Percentiles rank a stretch among this genome's conserved stretches.
These are phyloP conservation scores for Noccaea caerulescens DNA, from an alignment of 345 rosid species.

Conservation along the genomic window DNA sequence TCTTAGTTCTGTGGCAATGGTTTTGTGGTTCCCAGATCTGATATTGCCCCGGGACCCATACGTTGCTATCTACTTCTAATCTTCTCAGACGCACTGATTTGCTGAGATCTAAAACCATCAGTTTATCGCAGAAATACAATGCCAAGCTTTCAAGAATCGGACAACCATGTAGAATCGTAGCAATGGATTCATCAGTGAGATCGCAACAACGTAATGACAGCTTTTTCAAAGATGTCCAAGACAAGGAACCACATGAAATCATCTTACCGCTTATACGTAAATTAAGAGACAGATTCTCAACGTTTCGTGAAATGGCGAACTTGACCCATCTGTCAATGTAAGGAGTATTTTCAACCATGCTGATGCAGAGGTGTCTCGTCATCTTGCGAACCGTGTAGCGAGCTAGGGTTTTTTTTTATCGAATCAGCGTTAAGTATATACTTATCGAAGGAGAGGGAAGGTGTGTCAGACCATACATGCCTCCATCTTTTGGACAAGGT, in stretches of 20 bases:
- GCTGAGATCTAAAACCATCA: conserved; percentile 9
- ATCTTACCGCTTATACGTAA: no score
- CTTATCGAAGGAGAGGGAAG: conserved; percentile 18
- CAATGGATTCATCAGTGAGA: background rate
- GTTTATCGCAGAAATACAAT: background rate
- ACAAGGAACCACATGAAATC: background rate
- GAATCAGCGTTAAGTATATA: background rate
- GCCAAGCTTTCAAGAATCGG: conserved; percentile 11
- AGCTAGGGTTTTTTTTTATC: conserved; percentile 15
- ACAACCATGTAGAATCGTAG: conserved; percentile 14
- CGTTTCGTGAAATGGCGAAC: conserved; percentile 28
- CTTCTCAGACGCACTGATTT: conserved; percentile 4
- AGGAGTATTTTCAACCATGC: fast-evolving
- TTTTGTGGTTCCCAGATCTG: no score
- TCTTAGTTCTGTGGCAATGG: background rate
- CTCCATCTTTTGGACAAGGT: conserved; percentile 37
- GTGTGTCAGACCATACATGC: conserved; percentile 23
- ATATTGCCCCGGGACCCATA: background rate
- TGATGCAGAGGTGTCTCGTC: background rate
- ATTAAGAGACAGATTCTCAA: background rate
- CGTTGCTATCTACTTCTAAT: background rate
- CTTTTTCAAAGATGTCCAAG: conserved; percentile 18
- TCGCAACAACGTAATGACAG: background rate
- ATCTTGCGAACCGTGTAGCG: conserved; percentile 16
- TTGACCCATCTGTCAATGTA: conserved; percentile 7